These are phyloP conservation scores for Kodamaea fukazawae DNA, from an alignment of 805 yeast species.

Conservation along the genomic window DNA sequence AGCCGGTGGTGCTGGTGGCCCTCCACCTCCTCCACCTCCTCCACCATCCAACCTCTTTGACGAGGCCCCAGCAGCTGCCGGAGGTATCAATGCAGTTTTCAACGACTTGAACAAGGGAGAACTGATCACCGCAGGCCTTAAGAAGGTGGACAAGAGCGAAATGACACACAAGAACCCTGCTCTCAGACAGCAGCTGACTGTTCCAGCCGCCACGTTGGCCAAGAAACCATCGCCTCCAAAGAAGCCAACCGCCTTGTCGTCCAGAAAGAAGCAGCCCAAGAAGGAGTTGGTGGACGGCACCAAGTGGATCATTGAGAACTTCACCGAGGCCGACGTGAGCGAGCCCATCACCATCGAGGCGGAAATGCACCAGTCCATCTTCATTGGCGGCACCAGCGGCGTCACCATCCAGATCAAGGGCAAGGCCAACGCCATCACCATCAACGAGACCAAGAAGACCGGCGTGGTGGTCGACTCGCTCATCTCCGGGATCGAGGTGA, in stretches of 20 bases:
- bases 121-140: constrained; percentile 76
- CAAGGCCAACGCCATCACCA: constrained; percentile 83
- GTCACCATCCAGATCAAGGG: constrained; percentile 82
- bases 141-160: constrained; percentile 88
- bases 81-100: constrained; percentile 84
- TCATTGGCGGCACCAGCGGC: constrained; percentile 76
- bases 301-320: constrained; percentile 83
- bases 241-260: constrained; percentile 65
- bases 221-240: constrained; percentile 77
- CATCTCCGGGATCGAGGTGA: constrained; percentile 84
- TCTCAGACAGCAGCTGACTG: constrained; percentile 53
- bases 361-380: constrained; percentile 82
- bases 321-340: constrained; percentile 50
- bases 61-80: constrained; percentile 6
- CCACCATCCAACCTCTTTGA: constrained; percentile 74
- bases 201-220: constrained; percentile 36
- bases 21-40: constrained; percentile 91
- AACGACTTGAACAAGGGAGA: constrained; percentile 88
- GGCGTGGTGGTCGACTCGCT: constrained; percentile 82
- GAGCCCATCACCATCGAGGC: constrained; percentile 71
- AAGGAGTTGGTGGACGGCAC: constrained; percentile 81
- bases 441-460: constrained; percentile 67
- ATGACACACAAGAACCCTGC: constrained; percentile 93
- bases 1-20: constrained; percentile 23
- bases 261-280: constrained; percentile 33